phyloP scores from a whole-genome alignment of 805 yeast genomes.

The Blastobotrys parvus region DNA sequence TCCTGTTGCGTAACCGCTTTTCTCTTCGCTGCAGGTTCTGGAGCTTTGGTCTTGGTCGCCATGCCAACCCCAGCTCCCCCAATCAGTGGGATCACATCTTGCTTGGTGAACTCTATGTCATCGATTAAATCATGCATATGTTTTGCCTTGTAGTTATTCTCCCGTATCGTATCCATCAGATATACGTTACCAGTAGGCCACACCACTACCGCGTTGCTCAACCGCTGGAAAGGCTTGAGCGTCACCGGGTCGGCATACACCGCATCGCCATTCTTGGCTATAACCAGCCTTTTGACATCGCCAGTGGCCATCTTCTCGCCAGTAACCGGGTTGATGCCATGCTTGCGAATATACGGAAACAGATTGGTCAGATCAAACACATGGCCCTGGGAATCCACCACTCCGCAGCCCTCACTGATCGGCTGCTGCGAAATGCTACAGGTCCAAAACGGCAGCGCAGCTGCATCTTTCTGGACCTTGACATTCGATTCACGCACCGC shows the following conservation, averaged over 20 bases:
- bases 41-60: not conserved
- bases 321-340: conserved; percentile 24
- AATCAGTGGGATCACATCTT: conserved; percentile 20
- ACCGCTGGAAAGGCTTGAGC: conserved; percentile 22
- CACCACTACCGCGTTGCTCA: conserved; percentile 23
- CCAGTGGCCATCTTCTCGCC: conserved; percentile 18
- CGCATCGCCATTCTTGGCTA: conserved; percentile 21
- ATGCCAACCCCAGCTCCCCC: conserved; percentile 16
- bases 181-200: conserved; percentile 26
- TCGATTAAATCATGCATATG: conserved; percentile 26
- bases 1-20: too few species aligned
- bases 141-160: conserved; percentile 22
- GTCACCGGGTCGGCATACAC: conserved; percentile 29
- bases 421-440: conserved; percentile 28
- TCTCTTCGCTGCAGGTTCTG: not conserved
- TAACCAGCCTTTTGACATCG: conserved; percentile 20
- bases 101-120: conserved; percentile 22
- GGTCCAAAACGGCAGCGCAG: conserved; percentile 25
- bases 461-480: conserved; percentile 5
- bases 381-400: conserved; percentile 24
- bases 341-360: conserved; percentile 21
- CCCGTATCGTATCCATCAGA: conserved; percentile 23
- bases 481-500: not conserved
- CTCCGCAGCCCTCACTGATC: conserved; percentile 20
- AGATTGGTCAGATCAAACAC: conserved; percentile 27